Conservation (phyloP, 805 yeast genomes). For the Groenewaldozyma salmanticensis region DNA sequence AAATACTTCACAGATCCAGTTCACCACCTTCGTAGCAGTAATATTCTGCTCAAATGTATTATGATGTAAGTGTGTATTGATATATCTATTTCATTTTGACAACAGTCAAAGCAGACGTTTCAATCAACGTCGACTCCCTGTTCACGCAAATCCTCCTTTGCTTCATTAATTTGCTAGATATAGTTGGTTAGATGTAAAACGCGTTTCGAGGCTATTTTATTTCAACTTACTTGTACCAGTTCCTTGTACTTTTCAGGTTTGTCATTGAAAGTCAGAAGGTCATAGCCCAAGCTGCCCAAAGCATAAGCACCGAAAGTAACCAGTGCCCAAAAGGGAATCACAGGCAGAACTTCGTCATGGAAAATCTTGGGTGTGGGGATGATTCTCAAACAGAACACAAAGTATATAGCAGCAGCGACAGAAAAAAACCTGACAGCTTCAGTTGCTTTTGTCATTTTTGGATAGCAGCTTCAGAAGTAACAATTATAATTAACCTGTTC, state of each 20-base stretch:
- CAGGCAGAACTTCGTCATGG: constrained; percentile 49
- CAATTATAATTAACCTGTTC: no score
- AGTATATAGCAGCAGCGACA: constrained; percentile 42
- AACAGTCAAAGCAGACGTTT: constrained; percentile 1
- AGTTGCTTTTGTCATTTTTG: constrained; percentile 57
- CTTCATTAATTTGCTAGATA: constrained; percentile 46
- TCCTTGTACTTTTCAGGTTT: constrained; percentile 59
- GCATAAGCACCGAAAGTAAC: constrained; percentile 64
- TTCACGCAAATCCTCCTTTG: constrained; percentile 45
- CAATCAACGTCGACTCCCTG: constrained; percentile 43
- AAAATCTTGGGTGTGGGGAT: constrained; percentile 45
- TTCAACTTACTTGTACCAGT: constrained; percentile 34
- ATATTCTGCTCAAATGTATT: neutral
- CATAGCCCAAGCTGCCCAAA: constrained; percentile 57
- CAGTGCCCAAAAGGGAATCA: constrained; percentile 59
- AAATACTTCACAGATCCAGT: neutral
- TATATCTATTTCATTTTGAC: no score
- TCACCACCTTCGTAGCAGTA: neutral
- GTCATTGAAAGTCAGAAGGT: constrained; percentile 59
- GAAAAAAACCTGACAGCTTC: constrained; percentile 43
- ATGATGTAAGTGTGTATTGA: neutral
- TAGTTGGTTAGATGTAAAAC: neutral
- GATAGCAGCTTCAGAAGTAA: no score
- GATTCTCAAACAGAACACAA: constrained; percentile 40
- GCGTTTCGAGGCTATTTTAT: neutral